Evolutionary conservation across 495 filamentous ascomycete species (phyloP), one percentile per base, ranked within the genome.

Genomic region (Podospora comata): DNA sequence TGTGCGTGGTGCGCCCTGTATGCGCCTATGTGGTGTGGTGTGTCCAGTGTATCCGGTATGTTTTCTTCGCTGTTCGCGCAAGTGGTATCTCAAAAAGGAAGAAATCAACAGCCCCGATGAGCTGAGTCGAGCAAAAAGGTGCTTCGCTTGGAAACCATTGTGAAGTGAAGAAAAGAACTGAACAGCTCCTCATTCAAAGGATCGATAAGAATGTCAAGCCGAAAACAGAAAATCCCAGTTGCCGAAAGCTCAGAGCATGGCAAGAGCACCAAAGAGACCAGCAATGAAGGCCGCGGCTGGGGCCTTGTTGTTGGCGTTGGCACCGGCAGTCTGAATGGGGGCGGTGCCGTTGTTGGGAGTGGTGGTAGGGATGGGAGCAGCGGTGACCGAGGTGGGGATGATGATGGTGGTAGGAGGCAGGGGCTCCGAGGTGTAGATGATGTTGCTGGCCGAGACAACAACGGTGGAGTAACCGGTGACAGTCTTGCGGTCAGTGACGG

Each of bases 211-310:
- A 48, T 48, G 39, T 48, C 13, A 48, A 48, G 39, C 7, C 15
- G 6, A 48, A 48, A 16, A 48, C 4, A 20, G 23, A 58, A 61
- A 32, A 61, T 61, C 59, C 59, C 16, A 30, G 48, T 27, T 19
- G 44, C 11, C n/a, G 27, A 32, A 18, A 18, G 6, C 63, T 73
- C 75, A 82, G 55, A 82, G 70, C 54, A 83, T 61, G 26, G 71
- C 75, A 11, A 76, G 69, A 18, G 79, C 69, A n/a, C 77, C 81
- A 9, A 81, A 66, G 19, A 80, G 27, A 18, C 80, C 81, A 19
- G 78, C 73, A 18, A 80, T 28, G 0, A 80, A 65, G 5, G 78
- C 81, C 3, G 73, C 75, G 5, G 66, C 76, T 2, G 78, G 76
- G 16, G 11, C 73, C 44, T 70, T 72, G 62, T 65, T 59, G 19